phyloP scores from a whole-genome alignment of 306 rosid species.

The Lathyrus tuberosus region DNA sequence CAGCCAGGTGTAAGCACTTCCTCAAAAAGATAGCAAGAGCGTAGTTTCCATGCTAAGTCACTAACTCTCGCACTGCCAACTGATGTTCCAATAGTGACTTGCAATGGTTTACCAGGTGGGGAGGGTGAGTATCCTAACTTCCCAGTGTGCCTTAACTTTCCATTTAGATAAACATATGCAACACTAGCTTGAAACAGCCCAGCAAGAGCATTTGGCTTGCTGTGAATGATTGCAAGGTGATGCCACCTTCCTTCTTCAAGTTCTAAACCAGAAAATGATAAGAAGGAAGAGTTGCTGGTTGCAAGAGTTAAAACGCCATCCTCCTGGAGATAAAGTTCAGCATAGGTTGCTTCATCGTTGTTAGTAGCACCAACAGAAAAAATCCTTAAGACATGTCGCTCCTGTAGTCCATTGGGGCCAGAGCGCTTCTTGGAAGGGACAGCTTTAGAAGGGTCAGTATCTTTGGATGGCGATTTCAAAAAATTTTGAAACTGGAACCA shows the following conservation, averaged over 20 bases:
- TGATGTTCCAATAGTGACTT: constrained; percentile 88
- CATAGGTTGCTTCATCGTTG: constrained; percentile 72
- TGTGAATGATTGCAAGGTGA: constrained; percentile 97
- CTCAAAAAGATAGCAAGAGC: constrained; percentile 98
- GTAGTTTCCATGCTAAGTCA: constrained; percentile 86
- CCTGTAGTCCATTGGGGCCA: constrained; percentile 57
- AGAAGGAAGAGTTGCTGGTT: constrained; percentile 80
- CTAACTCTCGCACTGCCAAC: constrained; percentile 74
- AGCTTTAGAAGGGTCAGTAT: constrained; percentile 65
- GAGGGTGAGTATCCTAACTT: constrained; percentile 97
- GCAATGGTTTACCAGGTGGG: constrained; percentile 89
- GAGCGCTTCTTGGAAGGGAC: constrained; percentile 63
- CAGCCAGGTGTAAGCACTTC: constrained; percentile 92
- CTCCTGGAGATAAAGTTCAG: constrained; percentile 93
- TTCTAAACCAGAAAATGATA: constrained; percentile 91
- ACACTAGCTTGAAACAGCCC: constrained; percentile 98
- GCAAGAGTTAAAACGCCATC: constrained; percentile 96
- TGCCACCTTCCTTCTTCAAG: constrained; percentile 99
- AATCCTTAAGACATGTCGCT: constrained; percentile 62
- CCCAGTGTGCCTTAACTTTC: constrained; percentile 94
- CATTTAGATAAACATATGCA: constrained; percentile 94
- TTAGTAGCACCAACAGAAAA: constrained; percentile 92
- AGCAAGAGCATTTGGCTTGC: constrained; percentile 99
- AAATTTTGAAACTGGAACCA: constrained; percentile 95
- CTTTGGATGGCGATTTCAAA: constrained; percentile 73